These are phyloP conservation scores for Bolboschoenoplectus hybrid DNA, from an alignment of 202 grass and related monocot genomes.

Conservation along the genomic window DNA sequence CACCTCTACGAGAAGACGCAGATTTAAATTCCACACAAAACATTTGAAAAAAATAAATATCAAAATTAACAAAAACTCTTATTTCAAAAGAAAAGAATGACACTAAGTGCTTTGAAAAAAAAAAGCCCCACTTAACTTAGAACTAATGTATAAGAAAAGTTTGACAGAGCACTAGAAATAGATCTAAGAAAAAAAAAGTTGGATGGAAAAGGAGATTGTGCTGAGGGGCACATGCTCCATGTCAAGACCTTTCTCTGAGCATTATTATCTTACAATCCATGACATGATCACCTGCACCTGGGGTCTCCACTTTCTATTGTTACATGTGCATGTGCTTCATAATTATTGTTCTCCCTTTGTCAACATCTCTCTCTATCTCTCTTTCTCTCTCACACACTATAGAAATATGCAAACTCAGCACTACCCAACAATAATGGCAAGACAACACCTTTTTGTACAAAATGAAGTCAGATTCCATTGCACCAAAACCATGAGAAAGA, in stretches of 20 bases:
- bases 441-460: background rate
- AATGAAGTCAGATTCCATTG: background rate
- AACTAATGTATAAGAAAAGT: no score
- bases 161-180: background rate
- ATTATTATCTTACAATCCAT: slow-evolving; percentile 30
- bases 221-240: background rate
- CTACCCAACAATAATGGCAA: slow-evolving; percentile 5
- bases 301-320: background rate
- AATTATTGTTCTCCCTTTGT: background rate
- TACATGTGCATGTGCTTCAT: slow-evolving; percentile 30
- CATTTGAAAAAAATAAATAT: no score
- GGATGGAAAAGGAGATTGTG: background rate
- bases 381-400: background rate
- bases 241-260: background rate
- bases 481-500: background rate
- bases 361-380: background rate
- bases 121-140: no score
- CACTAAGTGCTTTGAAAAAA: no score
- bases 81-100: no score
- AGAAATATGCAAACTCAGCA: background rate
- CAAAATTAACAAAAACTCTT: no score
- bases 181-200: background rate
- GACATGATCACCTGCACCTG: background rate
- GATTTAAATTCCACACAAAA: no score
- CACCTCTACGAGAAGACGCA: no score